Base-by-base conservation (phyloP, 2,329 filamentous ascomycete genomes). In the Anisogramma anomala region DNA sequence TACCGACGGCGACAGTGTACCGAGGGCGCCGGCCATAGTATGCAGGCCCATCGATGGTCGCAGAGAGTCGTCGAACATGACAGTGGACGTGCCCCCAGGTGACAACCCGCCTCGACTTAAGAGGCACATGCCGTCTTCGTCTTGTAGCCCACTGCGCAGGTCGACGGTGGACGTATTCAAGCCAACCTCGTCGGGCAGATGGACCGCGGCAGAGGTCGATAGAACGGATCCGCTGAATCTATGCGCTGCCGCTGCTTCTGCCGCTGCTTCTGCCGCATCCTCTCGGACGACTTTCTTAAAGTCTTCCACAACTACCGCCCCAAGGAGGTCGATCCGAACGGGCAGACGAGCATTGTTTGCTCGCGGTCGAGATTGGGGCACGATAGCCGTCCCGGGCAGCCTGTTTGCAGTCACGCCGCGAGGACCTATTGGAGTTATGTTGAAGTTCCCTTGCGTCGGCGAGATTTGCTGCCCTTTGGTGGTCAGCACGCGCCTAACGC, bases 51-150 rank as follows among this genome's bases (percentile, higher is more conserved):
- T 23, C 1, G 46, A 33, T 4, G 64, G 62, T 0, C 68, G 62
- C 13, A 70, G 50, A 0, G 79, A 81, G 23, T 76, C 77, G 44
- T 93, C 84, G 26, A 94, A 77, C 53, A 94, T 93, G 41, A 94
- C 72, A 49, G 94, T 93, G 0, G 86, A 94, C 55, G 88, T 82
- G 66, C 85, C 94, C n/a, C 85, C 84, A 9, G 71, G 69, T 0
- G 86, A 91, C 33, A 89, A 74, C 5, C 61, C 72, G 50, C 66
- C 65, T 45, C 77, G 72, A 47, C 72, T 76, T 10, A 57, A 51
- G 1, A 70, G 68, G 33, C 70, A 60, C 44, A 45, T 61, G 7
- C 60, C 49, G 5, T 56, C 46, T 9, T 19, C 17, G 6, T 55
- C 54, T 4, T 63, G 59, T n/a, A 65, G 58, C 5, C 59, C 55